These are phyloP conservation scores for Coemansia sp. DNA, from an alignment of 192 early-diverging fungal genomes.

Conservation along the genomic window DNA sequence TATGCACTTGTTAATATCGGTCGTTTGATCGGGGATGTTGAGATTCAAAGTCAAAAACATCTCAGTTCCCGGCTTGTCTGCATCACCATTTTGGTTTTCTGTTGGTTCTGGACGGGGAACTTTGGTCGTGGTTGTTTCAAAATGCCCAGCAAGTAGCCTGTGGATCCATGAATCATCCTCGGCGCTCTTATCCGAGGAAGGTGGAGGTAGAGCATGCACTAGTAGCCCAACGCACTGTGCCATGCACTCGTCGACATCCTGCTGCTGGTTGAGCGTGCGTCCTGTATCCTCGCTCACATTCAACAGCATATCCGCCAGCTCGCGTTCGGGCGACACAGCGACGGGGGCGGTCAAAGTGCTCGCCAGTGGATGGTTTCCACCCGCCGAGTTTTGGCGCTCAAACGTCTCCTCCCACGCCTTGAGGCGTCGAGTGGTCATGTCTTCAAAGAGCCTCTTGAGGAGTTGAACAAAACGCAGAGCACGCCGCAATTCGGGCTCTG, in stretches of 20 bases:
- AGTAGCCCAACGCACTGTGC: conserved; percentile 61
- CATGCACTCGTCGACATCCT: conserved; percentile 79
- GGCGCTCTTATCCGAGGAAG: conserved; percentile 6
- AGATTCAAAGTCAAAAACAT: conserved; percentile 36
- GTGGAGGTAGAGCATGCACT: conserved; percentile 57
- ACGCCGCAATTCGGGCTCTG: conserved; percentile 6
- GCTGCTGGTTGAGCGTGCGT: conserved; percentile 58
- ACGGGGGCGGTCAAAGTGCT: conserved; percentile 10
- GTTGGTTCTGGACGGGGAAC: background rate
- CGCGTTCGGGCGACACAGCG: conserved; percentile 55
- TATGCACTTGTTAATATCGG: conserved; percentile 51
- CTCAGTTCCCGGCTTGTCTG: conserved; percentile 12
- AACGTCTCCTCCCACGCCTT: conserved; percentile 26
- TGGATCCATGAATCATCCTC: conserved; percentile 32
- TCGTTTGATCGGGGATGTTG: conserved; percentile 14
- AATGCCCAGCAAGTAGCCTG: conserved; percentile 26
- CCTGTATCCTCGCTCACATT: conserved; percentile 6
- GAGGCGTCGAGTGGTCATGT: conserved; percentile 24
- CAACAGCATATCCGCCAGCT: conserved; percentile 59
- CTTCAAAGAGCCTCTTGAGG: conserved; percentile 53
- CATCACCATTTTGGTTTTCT: background rate
- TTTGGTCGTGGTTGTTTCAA: conserved; percentile 8
- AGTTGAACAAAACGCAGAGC: conserved; percentile 51
- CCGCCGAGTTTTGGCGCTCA: conserved; percentile 20
- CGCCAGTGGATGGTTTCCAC: conserved; percentile 42